Evolutionary conservation across 495 filamentous ascomycete genomes (phyloP).

Genomic region (Parmelia sp.): DNA sequence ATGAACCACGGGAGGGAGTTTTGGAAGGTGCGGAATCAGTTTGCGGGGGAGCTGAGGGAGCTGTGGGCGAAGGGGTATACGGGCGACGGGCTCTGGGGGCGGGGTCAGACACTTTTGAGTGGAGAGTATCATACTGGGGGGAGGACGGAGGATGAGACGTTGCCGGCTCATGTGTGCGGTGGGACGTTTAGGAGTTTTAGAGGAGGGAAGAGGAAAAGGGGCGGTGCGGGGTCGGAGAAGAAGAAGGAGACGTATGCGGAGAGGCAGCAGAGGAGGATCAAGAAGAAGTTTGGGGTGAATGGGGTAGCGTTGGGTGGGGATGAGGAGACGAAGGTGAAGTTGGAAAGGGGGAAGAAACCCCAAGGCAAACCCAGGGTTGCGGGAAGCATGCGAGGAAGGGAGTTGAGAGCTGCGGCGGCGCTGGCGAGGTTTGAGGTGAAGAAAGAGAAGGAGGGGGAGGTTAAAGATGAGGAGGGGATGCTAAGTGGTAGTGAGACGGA

Average conservation of each 20-base stretch:
- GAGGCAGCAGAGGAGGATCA: constrained; percentile 43
- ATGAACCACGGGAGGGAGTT: constrained; percentile 75
- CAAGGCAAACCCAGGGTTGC: constrained; percentile 65
- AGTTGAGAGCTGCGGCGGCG: constrained; percentile 69
- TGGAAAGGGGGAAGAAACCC: constrained; percentile 57
- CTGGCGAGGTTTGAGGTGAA: constrained; percentile 59
- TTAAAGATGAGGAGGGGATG: constrained; percentile 35
- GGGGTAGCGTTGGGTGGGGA: constrained; percentile 63
- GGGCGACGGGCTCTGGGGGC: constrained; percentile 73
- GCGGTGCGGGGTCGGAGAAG: constrained; percentile 8
- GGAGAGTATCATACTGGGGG: constrained; percentile 52
- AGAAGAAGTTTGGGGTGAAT: constrained; percentile 67
- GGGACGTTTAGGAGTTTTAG: constrained; percentile 26
- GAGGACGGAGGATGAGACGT: constrained; percentile 39
- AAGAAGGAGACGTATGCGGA: constrained; percentile 26
- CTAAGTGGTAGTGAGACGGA: constrained; percentile 21
- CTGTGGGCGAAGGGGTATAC: constrained; percentile 61
- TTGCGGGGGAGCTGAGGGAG: constrained; percentile 54
- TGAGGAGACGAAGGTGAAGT: constrained; percentile 49
- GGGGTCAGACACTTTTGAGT: constrained; percentile 52
- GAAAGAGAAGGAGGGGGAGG: constrained; percentile 32
- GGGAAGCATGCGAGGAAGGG: constrained; percentile 60
- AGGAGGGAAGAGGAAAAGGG: constrained; percentile 25
- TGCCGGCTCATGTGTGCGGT: constrained; percentile 32
- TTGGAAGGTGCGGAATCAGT: constrained; percentile 65